Percentiles rank a stretch among this genome's conserved stretches.
Evolutionary conservation across 495 filamentous ascomycete species (phyloP).

Genomic region (Podospora pseudocomata): DNA sequence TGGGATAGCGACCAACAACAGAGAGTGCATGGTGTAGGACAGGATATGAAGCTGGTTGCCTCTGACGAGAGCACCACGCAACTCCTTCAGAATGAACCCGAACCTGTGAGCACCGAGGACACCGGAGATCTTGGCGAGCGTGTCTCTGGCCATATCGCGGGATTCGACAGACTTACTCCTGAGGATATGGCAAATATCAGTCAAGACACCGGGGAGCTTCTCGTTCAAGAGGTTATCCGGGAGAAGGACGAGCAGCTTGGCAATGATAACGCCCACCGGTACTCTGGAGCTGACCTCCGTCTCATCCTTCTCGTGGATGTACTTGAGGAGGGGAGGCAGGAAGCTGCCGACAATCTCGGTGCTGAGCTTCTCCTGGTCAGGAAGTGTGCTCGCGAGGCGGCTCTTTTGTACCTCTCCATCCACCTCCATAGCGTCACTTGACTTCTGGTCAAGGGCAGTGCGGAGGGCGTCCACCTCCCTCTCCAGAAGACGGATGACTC

Average conservation of each 20-base stretch:
- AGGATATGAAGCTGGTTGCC: slow-evolving; percentile 95
- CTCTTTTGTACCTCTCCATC: slow-evolving; percentile 33
- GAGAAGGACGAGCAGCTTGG: slow-evolving; percentile 79
- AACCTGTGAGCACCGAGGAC: slow-evolving; percentile 79
- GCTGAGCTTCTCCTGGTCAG: slow-evolving; percentile 63
- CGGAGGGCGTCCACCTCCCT: slow-evolving; percentile 71
- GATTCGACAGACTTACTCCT: slow-evolving; percentile 85
- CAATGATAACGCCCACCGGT: slow-evolving; percentile 78
- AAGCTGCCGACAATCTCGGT: slow-evolving; percentile 71
- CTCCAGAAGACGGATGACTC: slow-evolving; percentile 75
- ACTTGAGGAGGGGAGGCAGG: slow-evolving; percentile 68
- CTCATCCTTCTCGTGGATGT: slow-evolving; percentile 92
- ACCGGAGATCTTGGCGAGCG: slow-evolving; percentile 74
- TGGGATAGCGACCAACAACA: slow-evolving; percentile 72
- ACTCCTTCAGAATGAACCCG: slow-evolving; percentile 87
- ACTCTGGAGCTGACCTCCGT: slow-evolving; percentile 85
- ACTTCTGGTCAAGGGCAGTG: slow-evolving; percentile 46
- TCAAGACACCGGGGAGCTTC: slow-evolving; percentile 74
- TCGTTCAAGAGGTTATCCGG: slow-evolving; percentile 65
- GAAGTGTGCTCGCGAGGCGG: slow-evolving; percentile 61
- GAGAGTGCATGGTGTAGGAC: slow-evolving; percentile 90
- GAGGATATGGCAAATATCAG: slow-evolving; percentile 88
- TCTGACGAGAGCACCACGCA: slow-evolving; percentile 71
- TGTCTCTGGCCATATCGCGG: slow-evolving; percentile 83
- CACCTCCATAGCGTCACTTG: slow-evolving; percentile 39